Conservation (phyloP, 192 early-diverging fungal species). For the Umbelopsis isabellina region DNA sequence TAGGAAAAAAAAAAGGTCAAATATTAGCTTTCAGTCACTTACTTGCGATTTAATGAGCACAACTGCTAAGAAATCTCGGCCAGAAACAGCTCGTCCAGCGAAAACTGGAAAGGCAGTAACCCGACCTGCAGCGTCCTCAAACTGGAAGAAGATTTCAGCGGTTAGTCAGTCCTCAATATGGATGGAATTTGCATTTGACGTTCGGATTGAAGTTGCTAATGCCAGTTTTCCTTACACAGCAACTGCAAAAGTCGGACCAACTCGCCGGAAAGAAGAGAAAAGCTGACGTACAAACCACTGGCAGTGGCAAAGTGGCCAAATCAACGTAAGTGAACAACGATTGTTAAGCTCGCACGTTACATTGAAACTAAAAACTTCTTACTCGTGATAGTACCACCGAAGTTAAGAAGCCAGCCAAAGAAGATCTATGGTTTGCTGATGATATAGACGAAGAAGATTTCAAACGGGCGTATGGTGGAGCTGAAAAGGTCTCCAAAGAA, state of each 20-base stretch:
- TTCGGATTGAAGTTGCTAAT: background rate
- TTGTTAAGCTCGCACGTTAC: constrained; percentile 20
- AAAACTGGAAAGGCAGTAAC: constrained; percentile 12
- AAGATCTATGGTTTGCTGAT: constrained; percentile 56
- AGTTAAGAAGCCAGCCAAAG: constrained; percentile 39
- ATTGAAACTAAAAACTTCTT: constrained; percentile 26
- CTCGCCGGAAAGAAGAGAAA: constrained; percentile 42
- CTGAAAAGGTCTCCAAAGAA: constrained; percentile 37
- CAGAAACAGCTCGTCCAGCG: background rate
- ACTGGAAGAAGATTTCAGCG: constrained; percentile 53
- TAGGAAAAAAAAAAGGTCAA: background rate
- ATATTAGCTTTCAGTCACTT: background rate
- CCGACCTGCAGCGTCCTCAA: constrained; percentile 47
- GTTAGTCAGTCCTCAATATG: constrained; percentile 24
- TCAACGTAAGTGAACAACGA: constrained; percentile 4
- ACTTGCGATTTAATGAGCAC: background rate
- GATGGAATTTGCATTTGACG: background rate
- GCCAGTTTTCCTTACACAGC: constrained; percentile 19
- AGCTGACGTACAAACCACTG: constrained; percentile 22
- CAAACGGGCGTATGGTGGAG: constrained; percentile 46
- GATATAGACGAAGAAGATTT: constrained; percentile 54
- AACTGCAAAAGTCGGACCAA: constrained; percentile 21
- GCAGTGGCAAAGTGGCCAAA: constrained; percentile 16
- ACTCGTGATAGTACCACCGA: constrained; percentile 4
- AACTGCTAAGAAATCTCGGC: constrained; percentile 8